Percentiles rank a stretch among this genome's conserved stretches.
Evolutionary conservation across 202 grass and related monocot species (phyloP).

Genomic region (Eragrostis tef): DNA sequence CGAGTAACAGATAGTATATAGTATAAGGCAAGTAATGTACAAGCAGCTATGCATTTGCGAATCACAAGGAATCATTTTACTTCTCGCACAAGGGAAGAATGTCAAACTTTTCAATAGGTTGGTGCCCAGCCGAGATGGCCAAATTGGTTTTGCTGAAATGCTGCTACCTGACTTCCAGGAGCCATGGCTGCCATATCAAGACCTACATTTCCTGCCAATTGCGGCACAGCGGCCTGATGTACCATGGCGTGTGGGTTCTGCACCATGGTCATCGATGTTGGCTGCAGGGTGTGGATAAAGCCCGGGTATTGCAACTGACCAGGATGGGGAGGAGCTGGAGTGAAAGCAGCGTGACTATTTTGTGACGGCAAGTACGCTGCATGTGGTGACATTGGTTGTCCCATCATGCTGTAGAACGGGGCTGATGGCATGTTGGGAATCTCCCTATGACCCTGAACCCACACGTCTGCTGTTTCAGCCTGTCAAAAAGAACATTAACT

Average conservation of each 20-base stretch:
- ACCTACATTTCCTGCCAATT: slow-evolving; percentile 62
- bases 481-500: slow-evolving; percentile 33
- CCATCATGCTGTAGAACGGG: slow-evolving; percentile 69
- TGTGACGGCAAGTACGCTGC: slow-evolving; percentile 60
- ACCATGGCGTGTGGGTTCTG: slow-evolving; percentile 69
- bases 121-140: slow-evolving; percentile 68
- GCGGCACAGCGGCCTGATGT: slow-evolving; percentile 54
- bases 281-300: slow-evolving; percentile 59
- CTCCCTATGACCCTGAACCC: slow-evolving; percentile 73
- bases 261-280: slow-evolving; percentile 61
- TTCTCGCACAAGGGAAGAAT: slow-evolving; percentile 2
- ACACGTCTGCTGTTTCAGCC: slow-evolving; percentile 74
- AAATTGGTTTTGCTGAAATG: slow-evolving; percentile 77
- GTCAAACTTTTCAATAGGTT: slow-evolving; percentile 62
- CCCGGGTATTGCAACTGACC: slow-evolving; percentile 69
- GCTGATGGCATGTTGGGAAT: slow-evolving; percentile 54
- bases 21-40: background rate
- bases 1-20: background rate
- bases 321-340: slow-evolving; percentile 57
- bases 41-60: slow-evolving; percentile 15
- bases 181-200: slow-evolving; percentile 60
- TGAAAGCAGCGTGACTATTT: slow-evolving; percentile 64
- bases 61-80: slow-evolving; percentile 10
- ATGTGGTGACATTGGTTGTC: slow-evolving; percentile 64
- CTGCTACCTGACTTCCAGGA: slow-evolving; percentile 64